phyloP scores from a whole-genome alignment of 495 filamentous ascomycete genomes.

The Aspergillus ellipticus region DNA sequence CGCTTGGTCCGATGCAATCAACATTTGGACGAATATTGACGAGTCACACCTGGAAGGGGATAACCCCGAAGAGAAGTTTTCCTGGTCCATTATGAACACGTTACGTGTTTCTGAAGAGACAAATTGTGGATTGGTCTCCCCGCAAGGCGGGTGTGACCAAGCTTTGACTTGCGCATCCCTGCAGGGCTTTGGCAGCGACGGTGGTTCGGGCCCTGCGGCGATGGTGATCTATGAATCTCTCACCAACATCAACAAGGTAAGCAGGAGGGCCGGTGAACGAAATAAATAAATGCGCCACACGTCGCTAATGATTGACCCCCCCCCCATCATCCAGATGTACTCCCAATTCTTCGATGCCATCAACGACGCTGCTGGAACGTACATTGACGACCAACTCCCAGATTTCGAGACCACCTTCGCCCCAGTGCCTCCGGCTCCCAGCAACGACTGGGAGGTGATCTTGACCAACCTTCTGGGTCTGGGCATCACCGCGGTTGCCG shows the following conservation, averaged over 20 bases:
- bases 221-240: conserved; percentile 31
- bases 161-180: conserved; percentile 3
- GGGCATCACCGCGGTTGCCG: conserved; percentile 17
- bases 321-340: conserved; percentile 6
- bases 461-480: conserved; percentile 23
- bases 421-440: conserved; percentile 18
- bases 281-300: too few species aligned
- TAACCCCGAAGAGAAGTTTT: background rate
- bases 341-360: conserved; percentile 5
- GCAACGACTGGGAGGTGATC: conserved; percentile 22
- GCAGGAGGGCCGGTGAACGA: too few species aligned
- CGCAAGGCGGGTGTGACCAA: background rate
- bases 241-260: background rate
- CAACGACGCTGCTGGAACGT: background rate
- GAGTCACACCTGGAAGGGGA: background rate
- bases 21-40: conserved; percentile 8
- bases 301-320: background rate
- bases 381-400: conserved; percentile 7
- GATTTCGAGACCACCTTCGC: conserved; percentile 29
- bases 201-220: conserved; percentile 22
- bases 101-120: conserved; percentile 2
- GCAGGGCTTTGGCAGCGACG: background rate
- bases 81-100: background rate
- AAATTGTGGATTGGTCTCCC: conserved; percentile 12
- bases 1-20: conserved; percentile 18